Base-by-base conservation (phyloP, 768 basidiomycete species). In the Cystobasidium onofrii region DNA sequence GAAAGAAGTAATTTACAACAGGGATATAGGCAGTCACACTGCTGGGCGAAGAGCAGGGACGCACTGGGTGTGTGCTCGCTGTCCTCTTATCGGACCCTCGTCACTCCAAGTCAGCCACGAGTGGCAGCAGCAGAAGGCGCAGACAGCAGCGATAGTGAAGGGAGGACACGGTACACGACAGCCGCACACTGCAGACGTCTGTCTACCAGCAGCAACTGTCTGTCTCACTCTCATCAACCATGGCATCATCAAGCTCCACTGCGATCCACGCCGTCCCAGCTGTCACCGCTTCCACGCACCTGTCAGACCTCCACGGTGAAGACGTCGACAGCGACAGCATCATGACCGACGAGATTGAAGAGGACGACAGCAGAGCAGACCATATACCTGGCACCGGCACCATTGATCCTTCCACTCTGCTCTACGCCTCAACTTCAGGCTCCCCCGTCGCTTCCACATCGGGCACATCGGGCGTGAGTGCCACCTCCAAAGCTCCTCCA, bases 301-400 rank as follows among this genome's bases (percentile, higher is more conserved):
- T 61, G 60, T 64, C 63, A 60, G 33, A 34, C 15, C 57, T 27
- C 25, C 7, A 64, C 39, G 25, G 12, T 33, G 41, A 29, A 50
- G 41, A 43, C 64, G 7, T 3, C 31, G 66, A 69, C 46, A 50
- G 23, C n/a, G 66, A 69, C 34, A 50, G 43, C 46, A 52, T 69
- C 41, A 69, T 69, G 66, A 69, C 66, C 25, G 66, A 69, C 46
- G 66, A 69, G 39, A 52, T 69, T 29, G 66, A 69, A 4, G 50
- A 50, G 27, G 43, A 29, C 27, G 66, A 46, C 33, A 39, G 25
- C 33, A 46, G 25, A 23, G 29, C 23, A 2, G 57, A 60, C 31
- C 6, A 12, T 6, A 29, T 60, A 34, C 25, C 29, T 20, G 23
- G 29, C 12, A 29, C 57, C 27, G 57, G 57, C 33, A 15, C 57